Percentiles rank a stretch among this genome's conserved stretches.
These are phyloP conservation scores for Penicillium chermesinum DNA, from an alignment of 495 filamentous ascomycete species.

Conservation along the genomic window DNA sequence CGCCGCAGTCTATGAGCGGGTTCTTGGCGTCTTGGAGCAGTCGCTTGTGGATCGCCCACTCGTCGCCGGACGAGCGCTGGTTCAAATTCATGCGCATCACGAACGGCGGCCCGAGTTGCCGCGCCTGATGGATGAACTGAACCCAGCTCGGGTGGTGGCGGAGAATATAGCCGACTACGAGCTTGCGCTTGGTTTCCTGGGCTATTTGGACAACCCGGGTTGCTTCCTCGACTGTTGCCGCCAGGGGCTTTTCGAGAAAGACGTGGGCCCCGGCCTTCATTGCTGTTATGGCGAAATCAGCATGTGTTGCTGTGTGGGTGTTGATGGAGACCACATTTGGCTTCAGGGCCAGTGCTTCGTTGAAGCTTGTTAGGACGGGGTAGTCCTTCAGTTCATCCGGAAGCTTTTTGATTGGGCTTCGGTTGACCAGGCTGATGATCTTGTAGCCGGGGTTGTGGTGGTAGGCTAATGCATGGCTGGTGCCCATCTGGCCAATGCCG, in stretches of 20 bases:
- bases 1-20: conserved; percentile 12
- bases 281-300: conserved; percentile 8
- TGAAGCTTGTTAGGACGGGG: background rate
- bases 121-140: conserved; percentile 13
- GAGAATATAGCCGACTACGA: conserved; percentile 14
- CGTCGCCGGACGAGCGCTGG: conserved; percentile 10
- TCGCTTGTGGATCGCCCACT: conserved; percentile 10
- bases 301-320: conserved; percentile 12
- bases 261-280: conserved; percentile 15
- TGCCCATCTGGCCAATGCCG: conserved; percentile 15
- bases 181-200: conserved; percentile 7
- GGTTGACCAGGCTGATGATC: conserved; percentile 10
- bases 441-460: conserved; percentile 11
- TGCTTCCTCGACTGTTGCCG: conserved; percentile 9
- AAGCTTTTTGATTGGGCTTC: conserved; percentile 4
- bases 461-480: conserved; percentile 16
- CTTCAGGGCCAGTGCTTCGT: conserved; percentile 7
- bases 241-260: conserved; percentile 13
- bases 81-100: conserved; percentile 17
- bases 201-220: conserved; percentile 8
- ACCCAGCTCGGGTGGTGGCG: conserved; percentile 15
- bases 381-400: conserved; percentile 6
- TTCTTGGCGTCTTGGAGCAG: conserved; percentile 12
- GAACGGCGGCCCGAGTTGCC: conserved; percentile 11
- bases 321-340: conserved; percentile 13